Base-by-base conservation (phyloP, 2,329 filamentous ascomycete species). In the Trichoderma sp. region DNA sequence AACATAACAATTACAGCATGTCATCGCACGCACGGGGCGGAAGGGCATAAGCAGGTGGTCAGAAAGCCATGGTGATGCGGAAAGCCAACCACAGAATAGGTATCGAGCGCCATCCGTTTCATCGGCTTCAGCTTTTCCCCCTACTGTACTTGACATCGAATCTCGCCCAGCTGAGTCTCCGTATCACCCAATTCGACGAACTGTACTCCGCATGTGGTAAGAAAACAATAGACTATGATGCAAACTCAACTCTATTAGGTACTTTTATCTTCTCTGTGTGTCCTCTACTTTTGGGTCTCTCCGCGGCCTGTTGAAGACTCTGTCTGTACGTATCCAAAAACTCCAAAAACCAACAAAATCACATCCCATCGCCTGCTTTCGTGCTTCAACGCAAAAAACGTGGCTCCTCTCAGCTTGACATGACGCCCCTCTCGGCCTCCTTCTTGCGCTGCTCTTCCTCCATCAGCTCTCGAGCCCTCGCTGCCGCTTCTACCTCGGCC, bases 401-500 rank as follows among this genome's bases (percentile, higher is more conserved):
- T 41, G 45, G 21, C 38, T 33, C 29, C 16, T 4, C 56, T 71
- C 29, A 75, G 41, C 60, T 66, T 60, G 67, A 71, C 41, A 53
- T 67, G 67, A 65, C 74, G 4, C 67, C 74, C 38, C 74, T 56
- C 62, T 38, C 67, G 0, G 60, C 74, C 67, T 75, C 74, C 80
- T 85, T 87, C 60, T 79, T 79, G 50, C 85, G 84, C 83, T 91
- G 89, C 81, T 90, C 87, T 80, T 89, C 89, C 81, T 93, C 91
- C 71, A 93, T 80, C 29, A 88, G 82, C 85, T 95, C 93, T 76
- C 91, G 86, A 79, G 89, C 84, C 76, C 89, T 88, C 59, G 91
- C 89, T 14, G 91, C 89, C 41, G 89, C 91, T 84, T 98, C 97
- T 0, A 91, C 90, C 65, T 92, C 89, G 0, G 93, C 92, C 86